Evolutionary conservation across 2,329 filamentous ascomycete species (phyloP), one percentile per base, ranked within the genome.

Genomic region (Westerdykella aurantiaca): DNA sequence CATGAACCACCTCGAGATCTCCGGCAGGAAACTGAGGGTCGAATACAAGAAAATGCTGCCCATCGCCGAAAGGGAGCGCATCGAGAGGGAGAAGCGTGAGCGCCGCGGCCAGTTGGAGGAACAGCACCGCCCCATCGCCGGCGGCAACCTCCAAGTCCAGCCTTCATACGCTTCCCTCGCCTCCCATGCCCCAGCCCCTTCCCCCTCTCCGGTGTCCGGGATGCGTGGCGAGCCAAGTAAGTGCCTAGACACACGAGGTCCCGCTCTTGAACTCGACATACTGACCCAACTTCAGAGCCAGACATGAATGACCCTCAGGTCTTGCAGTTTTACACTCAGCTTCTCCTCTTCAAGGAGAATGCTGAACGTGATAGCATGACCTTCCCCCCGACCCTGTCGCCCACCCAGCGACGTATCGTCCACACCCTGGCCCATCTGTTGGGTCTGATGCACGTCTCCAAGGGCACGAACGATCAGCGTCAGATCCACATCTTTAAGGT

Each of bases 1-100:
- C 41, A 85, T 98, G 78, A 98, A 98, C 63, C 89, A 95, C 57
- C 86, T 96, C 68, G 93, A 97, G 61, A 80, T 98, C 7, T 89
- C 95, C 64, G 93, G 93, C 37, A 81, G 93, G 48, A 97, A 97
- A 72, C 73, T 98, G 54, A 80, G 93, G 39, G 93, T 98, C 21
- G 93, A 98, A 69, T 98, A 97, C 74, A 98, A 98, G 77, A 97
- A 97, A 73, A 97, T 98, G 93, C 79, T 98, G 5, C 93, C 93
- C 1, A 81, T 94, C 52, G 88, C 90, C 25, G 93, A 97, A 69
- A 81, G 93, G 41, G 93, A 98, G 69, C 81, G 93, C 34, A 97
- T 98, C 55, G 93, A 98, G 69, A 81, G 93, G 5, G 93, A 97
- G 70, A 98, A 97, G 80, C 81, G 93, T 45, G 91, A 97, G 72